Evolutionary conservation across 345 rosid genomes (phyloP), one percentile per base, ranked within the genome.

Genomic region (Punica granatum): DNA sequence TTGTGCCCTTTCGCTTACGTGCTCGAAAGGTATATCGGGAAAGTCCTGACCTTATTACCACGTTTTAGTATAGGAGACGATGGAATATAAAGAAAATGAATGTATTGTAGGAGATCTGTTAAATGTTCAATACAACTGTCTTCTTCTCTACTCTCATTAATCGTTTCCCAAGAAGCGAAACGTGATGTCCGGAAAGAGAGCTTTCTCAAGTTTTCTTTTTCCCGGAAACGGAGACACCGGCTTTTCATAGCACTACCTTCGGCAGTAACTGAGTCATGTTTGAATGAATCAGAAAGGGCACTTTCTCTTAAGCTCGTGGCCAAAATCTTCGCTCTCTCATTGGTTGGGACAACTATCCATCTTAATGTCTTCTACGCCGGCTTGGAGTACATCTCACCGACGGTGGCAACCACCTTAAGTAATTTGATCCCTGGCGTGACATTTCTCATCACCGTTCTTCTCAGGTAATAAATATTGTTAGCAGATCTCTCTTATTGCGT

Each of bases 381-480:
- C 49, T 66, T 81, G 41, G 60, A 66, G 8, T 75, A 78, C 63
- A 79, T 83, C 73, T 74, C 86, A 13, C 67, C 83, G 0, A 72
- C 84, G 0, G 69, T 81, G 0, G 82, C 87, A 1, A 75, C 78
- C 39, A 86, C 82, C 19, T 30, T 78, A 63, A 76, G 82, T 68
- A 85, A 81, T 44, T 73, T 75, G 12, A 71, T 81, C 74, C 86
- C 86, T n/a, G 43, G 78, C 67, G 60, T 76, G 64, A 83, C 77
- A 1, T 83, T 81, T 72, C 65, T 78, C 42, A 25, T 83, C 48
- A 76, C 83, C 7, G 68, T 81, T 53, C 54, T 76, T 37, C 78
- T 83, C 35, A 59, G 85, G 87, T 79, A 72, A 42, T 37, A 4
- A 37, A 37, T n/a, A n/a, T n/a, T 37, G 41, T 37, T 37, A 37